Evolutionary conservation across 2,329 filamentous ascomycete genomes (phyloP).

Genomic region (Alternaria gansuensis): DNA sequence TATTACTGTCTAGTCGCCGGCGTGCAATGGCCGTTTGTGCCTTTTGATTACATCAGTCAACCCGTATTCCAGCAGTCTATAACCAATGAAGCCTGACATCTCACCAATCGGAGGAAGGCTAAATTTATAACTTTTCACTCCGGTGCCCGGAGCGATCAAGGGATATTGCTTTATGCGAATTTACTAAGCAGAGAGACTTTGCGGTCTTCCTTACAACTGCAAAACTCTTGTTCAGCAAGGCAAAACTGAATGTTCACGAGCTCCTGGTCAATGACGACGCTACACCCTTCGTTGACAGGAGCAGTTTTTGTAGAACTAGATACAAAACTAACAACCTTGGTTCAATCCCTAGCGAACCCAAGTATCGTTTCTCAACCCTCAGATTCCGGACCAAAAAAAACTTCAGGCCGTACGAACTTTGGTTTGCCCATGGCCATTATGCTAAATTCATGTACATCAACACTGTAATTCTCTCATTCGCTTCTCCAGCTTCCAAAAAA

Average conservation of each 20-base stretch:
- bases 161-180: neutral
- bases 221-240: neutral
- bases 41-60: neutral
- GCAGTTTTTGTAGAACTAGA: neutral
- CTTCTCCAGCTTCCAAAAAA: neutral
- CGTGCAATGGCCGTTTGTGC: neutral
- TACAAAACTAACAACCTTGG: neutral
- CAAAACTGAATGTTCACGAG: neutral
- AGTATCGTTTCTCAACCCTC: neutral
- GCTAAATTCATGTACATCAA: neutral
- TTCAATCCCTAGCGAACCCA: neutral
- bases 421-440: neutral
- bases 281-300: neutral
- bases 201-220: neutral
- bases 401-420: neutral
- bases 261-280: neutral
- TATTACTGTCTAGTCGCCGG: neutral
- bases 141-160: neutral
- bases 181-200: neutral
- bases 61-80: neutral
- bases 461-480: neutral
- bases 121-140: neutral
- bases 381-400: neutral
- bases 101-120: neutral
- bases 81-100: neutral